A percentile compares a stretch with the other conserved stretches of the same genome.
phyloP scores from a whole-genome alignment of 352 stramenopile species.

The Peronosclerospora sorghi region DNA sequence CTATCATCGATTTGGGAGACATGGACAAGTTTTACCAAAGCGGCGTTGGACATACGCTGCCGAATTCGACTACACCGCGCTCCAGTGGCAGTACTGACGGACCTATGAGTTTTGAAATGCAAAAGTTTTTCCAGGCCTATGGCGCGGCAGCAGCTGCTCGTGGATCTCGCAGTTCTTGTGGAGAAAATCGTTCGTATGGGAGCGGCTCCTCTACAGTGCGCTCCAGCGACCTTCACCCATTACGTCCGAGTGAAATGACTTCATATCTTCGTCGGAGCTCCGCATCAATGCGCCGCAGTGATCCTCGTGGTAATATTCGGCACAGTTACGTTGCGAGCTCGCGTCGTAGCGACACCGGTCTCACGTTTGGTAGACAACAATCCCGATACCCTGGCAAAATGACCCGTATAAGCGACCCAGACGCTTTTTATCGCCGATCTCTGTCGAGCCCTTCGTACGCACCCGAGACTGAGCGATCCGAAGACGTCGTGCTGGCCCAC shows the following conservation, averaged over 20 bases:
- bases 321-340: constrained; percentile 24
- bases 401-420: constrained; percentile 33
- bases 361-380: constrained; percentile 20
- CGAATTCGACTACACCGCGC: constrained; percentile 21
- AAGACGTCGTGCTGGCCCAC: constrained; percentile 48
- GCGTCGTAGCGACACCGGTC: constrained; percentile 23
- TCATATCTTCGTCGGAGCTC: constrained; percentile 27
- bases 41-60: constrained; percentile 14
- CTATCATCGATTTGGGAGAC: constrained; percentile 63
- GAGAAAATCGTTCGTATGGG: constrained; percentile 33
- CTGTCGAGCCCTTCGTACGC: constrained; percentile 20
- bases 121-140: constrained; percentile 65
- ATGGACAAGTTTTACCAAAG: constrained; percentile 74
- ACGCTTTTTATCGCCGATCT: constrained; percentile 33
- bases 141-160: constrained; percentile 20
- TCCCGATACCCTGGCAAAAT: constrained; percentile 18
- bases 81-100: constrained; percentile 27
- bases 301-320: constrained; percentile 9
- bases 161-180: constrained; percentile 16
- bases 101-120: constrained; percentile 49
- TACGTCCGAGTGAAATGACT: constrained; percentile 19
- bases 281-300: constrained; percentile 16
- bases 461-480: constrained; percentile 22
- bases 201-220: constrained; percentile 38
- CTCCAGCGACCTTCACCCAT: constrained; percentile 39